Evolutionary conservation across 306 rosid genomes (phyloP).

Genomic region (Cucumis cinereus): DNA sequence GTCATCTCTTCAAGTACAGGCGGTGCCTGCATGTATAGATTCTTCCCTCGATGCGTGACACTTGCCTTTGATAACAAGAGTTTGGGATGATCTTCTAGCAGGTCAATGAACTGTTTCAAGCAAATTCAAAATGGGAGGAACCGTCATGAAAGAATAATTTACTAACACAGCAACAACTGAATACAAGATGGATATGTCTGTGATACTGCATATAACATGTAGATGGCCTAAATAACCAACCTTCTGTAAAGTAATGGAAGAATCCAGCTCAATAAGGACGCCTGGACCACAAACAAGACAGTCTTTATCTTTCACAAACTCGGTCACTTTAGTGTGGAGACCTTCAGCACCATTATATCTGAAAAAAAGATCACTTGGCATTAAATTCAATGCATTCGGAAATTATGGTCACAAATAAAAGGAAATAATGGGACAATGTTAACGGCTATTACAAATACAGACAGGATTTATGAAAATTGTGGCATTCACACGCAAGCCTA

Average conservation of each 20-base stretch:
- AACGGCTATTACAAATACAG: neutral
- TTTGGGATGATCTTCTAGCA: conserved; percentile 71
- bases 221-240: conserved; percentile 22
- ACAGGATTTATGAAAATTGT: neutral
- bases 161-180: neutral
- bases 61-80: conserved; percentile 74
- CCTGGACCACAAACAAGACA: conserved; percentile 97
- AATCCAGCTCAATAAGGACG: conserved; percentile 67
- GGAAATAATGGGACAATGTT: neutral
- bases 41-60: conserved; percentile 60
- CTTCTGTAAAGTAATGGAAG: conserved; percentile 78
- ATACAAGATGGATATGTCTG: neutral
- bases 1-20: conserved; percentile 96
- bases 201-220: conserved; percentile 2
- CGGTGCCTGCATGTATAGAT: conserved; percentile 91
- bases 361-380: conserved; percentile 15
- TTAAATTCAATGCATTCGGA: neutral
- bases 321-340: conserved; percentile 89
- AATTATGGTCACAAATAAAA: neutral
- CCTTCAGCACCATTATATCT: conserved; percentile 94
- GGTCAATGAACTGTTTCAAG: conserved; percentile 47
- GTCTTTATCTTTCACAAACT: conserved; percentile 78
- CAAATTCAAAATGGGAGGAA: neutral
- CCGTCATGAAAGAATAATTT: neutral
- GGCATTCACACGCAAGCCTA: neutral